Conservation (phyloP, 2,329 filamentous ascomycete genomes). For the Zalaria sp. region DNA sequence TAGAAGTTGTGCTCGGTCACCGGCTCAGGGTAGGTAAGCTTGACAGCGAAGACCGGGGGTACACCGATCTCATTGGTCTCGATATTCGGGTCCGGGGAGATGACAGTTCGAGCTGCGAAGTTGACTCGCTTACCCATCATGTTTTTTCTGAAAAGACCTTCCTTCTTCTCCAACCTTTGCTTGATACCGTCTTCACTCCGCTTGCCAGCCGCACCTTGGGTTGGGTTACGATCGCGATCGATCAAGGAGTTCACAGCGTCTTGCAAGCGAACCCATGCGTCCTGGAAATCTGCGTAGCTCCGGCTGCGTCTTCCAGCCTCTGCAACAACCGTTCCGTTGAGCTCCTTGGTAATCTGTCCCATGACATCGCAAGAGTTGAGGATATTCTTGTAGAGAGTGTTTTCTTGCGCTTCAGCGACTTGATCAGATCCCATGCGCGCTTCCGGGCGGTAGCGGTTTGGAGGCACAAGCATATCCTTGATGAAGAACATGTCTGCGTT, state of each 20-base stretch:
- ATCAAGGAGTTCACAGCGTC: conserved; percentile 86
- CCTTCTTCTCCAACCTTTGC: conserved; percentile 96
- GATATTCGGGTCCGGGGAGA: conserved; percentile 95
- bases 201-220: conserved; percentile 62
- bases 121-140: conserved; percentile 99
- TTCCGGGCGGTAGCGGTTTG: conserved; percentile 82
- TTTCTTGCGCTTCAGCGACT: conserved; percentile 79
- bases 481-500: conserved; percentile 90
- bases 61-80: conserved; percentile 98
- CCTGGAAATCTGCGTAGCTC: conserved; percentile 64
- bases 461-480: conserved; percentile 71
- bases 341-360: conserved; percentile 58
- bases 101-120: conserved; percentile 92
- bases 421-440: conserved; percentile 66
- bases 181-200: conserved; percentile 89
- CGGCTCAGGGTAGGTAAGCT: conserved; percentile 90
- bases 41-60: conserved; percentile 92
- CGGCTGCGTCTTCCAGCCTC: conserved; percentile 36
- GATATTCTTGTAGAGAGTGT: conserved; percentile 75
- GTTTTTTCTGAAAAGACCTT: conserved; percentile 94
- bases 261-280: conserved; percentile 71
- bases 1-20: conserved; percentile 96
- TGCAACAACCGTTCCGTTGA: conserved; percentile 34
- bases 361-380: conserved; percentile 61
- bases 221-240: conserved; percentile 74